Evolutionary conservation across 208 protist genomes (phyloP).

Genomic region (Acanthamoeba lenticulata): DNA sequence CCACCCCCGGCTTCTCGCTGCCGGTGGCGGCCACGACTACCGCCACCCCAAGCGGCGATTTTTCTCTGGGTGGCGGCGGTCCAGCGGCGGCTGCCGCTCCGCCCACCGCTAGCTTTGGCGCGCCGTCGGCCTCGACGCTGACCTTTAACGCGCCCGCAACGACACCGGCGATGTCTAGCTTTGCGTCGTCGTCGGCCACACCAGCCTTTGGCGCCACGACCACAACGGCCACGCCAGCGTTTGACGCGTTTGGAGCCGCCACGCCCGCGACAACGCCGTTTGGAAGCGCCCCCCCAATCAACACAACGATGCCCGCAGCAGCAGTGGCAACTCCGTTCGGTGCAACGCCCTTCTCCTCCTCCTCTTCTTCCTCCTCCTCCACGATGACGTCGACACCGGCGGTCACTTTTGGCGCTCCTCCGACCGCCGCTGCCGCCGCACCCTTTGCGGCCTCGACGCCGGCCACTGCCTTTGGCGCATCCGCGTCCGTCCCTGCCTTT

Average conservation of each 20-base stretch:
- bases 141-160: neutral
- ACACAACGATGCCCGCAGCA: neutral
- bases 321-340: neutral
- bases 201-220: neutral
- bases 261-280: neutral
- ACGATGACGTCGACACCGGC: neutral
- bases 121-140: neutral
- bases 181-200: neutral
- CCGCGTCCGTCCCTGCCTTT: neutral
- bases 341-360: neutral
- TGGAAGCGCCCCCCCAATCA: neutral
- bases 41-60: too few relatives aligned
- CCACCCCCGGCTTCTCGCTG: too few relatives aligned
- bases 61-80: too few relatives aligned
- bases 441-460: neutral
- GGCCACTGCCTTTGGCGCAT: neutral
- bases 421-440: neutral
- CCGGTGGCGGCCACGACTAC: too few relatives aligned
- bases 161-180: neutral
- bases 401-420: neutral
- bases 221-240: neutral
- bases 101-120: neutral
- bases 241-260: neutral
- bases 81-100: too few relatives aligned
- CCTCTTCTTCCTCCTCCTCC: neutral